Conservation (phyloP, 352 stramenopile genomes). For the Albugo candida region DNA sequence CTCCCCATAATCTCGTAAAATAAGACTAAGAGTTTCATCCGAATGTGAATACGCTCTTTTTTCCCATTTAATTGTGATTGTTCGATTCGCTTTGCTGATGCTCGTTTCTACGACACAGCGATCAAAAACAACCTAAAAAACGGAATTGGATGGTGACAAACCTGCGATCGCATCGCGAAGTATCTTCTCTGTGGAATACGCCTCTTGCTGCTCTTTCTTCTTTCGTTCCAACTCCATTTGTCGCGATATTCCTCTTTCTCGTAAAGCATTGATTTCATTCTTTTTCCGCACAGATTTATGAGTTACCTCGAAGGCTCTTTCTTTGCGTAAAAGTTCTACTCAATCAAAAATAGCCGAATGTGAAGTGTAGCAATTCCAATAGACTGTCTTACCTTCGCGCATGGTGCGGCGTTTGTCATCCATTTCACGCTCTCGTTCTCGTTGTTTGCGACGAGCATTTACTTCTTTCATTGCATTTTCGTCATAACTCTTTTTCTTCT, state of each 20-base stretch:
- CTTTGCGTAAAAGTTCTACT: conserved; percentile 40
- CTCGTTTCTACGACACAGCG: no score
- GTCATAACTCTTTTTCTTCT: conserved; percentile 68
- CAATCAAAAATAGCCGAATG: background rate
- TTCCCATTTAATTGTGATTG: conserved; percentile 66
- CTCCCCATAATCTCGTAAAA: conserved; percentile 34
- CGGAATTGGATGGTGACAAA: background rate
- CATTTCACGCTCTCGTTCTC: conserved; percentile 36
- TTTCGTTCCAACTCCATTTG: conserved; percentile 35
- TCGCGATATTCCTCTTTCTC: conserved; percentile 24
- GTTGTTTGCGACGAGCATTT: conserved; percentile 41
- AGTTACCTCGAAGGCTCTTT: conserved; percentile 20
- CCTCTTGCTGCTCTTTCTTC: conserved; percentile 6
- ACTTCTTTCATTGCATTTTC: conserved; percentile 46
- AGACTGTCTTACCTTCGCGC: conserved; percentile 29
- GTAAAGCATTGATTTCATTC: conserved; percentile 27
- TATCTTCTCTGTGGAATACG: background rate
- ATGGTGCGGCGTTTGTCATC: conserved; percentile 35
- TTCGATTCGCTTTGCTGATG: conserved; percentile 31
- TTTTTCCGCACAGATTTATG: conserved; percentile 20
- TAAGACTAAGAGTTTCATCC: conserved; percentile 41
- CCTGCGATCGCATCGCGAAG: background rate
- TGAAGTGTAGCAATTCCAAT: no score
- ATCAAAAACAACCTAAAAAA: background rate
- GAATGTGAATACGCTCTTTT: conserved; percentile 43